These are phyloP conservation scores for Telopea speciosissima DNA, from an alignment of 177 flowering plant species.

Conservation along the genomic window DNA sequence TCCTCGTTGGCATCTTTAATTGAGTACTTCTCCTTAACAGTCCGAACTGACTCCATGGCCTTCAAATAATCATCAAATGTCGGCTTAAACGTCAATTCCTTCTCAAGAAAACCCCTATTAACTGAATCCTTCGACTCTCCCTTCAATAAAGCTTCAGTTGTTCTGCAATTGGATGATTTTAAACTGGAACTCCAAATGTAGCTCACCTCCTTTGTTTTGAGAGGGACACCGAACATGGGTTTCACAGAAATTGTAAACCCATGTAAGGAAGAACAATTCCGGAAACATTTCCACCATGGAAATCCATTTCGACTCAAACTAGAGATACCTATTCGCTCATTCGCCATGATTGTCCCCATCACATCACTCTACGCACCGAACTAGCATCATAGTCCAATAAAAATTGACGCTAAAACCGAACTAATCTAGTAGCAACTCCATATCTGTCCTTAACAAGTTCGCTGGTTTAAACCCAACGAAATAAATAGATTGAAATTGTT, in stretches of 20 bases:
- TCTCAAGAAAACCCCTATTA: conserved; percentile 31
- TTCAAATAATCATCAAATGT: conserved; percentile 82
- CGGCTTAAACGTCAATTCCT: conserved; percentile 60
- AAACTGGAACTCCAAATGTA: conserved; percentile 7
- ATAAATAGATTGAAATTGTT: too few relatives aligned
- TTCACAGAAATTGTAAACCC: conserved; percentile 18
- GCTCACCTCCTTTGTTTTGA: conserved; percentile 15
- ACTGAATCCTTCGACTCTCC: conserved; percentile 16
- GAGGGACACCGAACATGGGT: conserved; percentile 25
- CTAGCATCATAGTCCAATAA: not conserved
- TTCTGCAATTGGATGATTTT: conserved; percentile 9
- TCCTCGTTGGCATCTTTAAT: conserved; percentile 1
- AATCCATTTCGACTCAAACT: conserved; percentile 18
- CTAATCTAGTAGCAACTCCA: not conserved
- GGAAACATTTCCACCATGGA: conserved; percentile 9
- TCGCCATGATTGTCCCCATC: conserved; percentile 8
- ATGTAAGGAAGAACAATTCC: conserved; percentile 7
- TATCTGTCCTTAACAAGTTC: not conserved
- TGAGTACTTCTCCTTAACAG: conserved; percentile 24
- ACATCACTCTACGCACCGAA: not conserved
- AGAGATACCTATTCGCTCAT: conserved; percentile 22
- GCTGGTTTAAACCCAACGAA: too few relatives aligned
- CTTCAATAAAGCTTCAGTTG: conserved; percentile 18
- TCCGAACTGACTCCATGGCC: conserved; percentile 67
- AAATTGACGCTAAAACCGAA: not conserved